These are phyloP conservation scores for Beauveria sp. DNA, from an alignment of 2,329 filamentous ascomycete species.

Conservation along the genomic window DNA sequence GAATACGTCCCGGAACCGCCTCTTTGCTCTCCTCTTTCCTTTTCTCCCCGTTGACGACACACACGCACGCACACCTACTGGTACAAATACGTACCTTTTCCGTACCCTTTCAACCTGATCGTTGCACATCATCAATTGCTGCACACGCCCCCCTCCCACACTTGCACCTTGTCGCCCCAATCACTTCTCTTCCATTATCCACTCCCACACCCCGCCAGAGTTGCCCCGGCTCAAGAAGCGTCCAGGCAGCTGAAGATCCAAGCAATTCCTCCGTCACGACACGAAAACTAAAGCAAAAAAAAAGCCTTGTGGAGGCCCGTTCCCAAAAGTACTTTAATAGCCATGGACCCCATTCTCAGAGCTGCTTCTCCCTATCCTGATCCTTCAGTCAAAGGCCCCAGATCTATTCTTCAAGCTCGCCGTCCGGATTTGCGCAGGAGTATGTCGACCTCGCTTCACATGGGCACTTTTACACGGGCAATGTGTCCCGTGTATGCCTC, in stretches of 20 bases:
- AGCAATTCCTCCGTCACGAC: slow-evolving; percentile 11
- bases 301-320: slow-evolving; percentile 12
- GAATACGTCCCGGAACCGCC: slow-evolving; percentile 12
- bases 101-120: slow-evolving; percentile 11
- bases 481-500: neutral
- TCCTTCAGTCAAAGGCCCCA: slow-evolving; percentile 31
- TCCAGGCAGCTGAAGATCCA: slow-evolving; percentile 14
- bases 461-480: neutral
- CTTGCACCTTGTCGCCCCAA: neutral
- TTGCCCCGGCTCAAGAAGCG: slow-evolving; percentile 11
- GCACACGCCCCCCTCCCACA: slow-evolving; percentile 9
- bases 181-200: slow-evolving; percentile 2
- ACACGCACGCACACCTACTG: neutral
- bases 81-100: neutral
- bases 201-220: slow-evolving; percentile 3
- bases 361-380: slow-evolving; percentile 30
- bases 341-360: slow-evolving; percentile 34
- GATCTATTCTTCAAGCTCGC: slow-evolving; percentile 29
- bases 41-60: neutral
- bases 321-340: slow-evolving; percentile 27
- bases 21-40: neutral
- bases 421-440: slow-evolving; percentile 34
- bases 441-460: slow-evolving; percentile 21
- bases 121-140: neutral
- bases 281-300: slow-evolving; percentile 4